Conservation (phyloP, 257 asterid species). For the Vinca minor region DNA sequence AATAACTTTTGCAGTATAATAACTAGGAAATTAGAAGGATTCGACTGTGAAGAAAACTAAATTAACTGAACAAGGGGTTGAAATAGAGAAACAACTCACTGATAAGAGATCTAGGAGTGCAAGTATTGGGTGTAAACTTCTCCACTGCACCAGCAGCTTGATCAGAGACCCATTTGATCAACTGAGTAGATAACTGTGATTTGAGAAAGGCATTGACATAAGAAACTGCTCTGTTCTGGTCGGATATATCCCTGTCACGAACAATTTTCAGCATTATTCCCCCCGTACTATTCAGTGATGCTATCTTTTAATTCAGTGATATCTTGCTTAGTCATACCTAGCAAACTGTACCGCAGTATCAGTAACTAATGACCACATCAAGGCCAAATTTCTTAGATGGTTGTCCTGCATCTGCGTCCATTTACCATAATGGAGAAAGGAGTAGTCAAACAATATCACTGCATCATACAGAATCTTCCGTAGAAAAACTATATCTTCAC, state of each 20-base stretch:
- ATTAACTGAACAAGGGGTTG: constrained; percentile 5
- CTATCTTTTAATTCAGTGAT: too few species aligned
- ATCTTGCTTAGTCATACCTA: constrained; percentile 32
- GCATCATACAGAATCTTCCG: constrained; percentile 53
- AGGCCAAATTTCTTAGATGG: constrained; percentile 40
- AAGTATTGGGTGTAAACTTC: constrained; percentile 23
- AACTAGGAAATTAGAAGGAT: not conserved
- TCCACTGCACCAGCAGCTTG: constrained; percentile 37
- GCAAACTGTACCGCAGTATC: constrained; percentile 56
- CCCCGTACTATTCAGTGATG: constrained; percentile 10
- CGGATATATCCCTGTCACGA: constrained; percentile 45
- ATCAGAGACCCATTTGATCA: constrained; percentile 42
- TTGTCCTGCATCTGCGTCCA: constrained; percentile 37
- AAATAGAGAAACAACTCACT: constrained; percentile 39
- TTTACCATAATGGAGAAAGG: constrained; percentile 40
- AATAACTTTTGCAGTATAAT: not conserved
- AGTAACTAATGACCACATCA: constrained; percentile 59
- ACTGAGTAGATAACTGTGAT: constrained; percentile 46
- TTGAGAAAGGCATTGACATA: constrained; percentile 48
- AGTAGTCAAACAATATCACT: constrained; percentile 43
- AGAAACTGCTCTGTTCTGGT: constrained; percentile 38
- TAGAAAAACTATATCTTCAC: constrained; percentile 38
- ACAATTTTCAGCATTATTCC: constrained; percentile 23
- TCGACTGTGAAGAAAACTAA: constrained; percentile 8
- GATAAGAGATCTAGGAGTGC: constrained; percentile 54